Conservation (phyloP, 768 basidiomycete genomes). For the Leccinum incarnatum region DNA sequence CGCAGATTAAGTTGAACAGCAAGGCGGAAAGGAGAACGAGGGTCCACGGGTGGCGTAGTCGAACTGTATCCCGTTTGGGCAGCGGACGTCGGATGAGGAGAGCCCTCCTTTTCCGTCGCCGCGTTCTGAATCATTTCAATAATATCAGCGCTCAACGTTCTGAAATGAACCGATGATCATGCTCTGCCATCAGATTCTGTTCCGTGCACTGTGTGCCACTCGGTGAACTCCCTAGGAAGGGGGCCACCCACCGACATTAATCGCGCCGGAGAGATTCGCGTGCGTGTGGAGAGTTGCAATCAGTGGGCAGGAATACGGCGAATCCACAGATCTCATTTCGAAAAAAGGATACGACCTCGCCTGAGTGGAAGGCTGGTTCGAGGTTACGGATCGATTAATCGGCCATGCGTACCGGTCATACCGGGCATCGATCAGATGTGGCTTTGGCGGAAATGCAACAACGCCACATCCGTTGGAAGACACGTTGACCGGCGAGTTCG, state of each 20-base stretch:
- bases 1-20: background rate
- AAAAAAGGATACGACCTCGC: constrained; percentile 1
- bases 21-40: background rate
- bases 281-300: background rate
- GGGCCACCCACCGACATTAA: background rate
- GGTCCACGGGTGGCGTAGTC: background rate
- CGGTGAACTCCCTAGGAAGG: background rate
- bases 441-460: constrained; percentile 8
- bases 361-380: background rate
- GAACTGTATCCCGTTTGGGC: background rate
- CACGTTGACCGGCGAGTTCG: background rate
- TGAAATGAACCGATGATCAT: background rate
- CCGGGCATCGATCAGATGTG: constrained; percentile 5
- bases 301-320: constrained; percentile 3
- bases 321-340: constrained; percentile 7
- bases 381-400: background rate
- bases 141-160: background rate
- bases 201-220: constrained; percentile 2
- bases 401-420: constrained; percentile 3
- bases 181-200: background rate
- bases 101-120: constrained; percentile 8
- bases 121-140: background rate
- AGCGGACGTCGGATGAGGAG: background rate
- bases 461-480: background rate
- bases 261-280: constrained; percentile 9